Base-by-base conservation (phyloP, 768 basidiomycete genomes). In the Steccherinum ochraceum region DNA sequence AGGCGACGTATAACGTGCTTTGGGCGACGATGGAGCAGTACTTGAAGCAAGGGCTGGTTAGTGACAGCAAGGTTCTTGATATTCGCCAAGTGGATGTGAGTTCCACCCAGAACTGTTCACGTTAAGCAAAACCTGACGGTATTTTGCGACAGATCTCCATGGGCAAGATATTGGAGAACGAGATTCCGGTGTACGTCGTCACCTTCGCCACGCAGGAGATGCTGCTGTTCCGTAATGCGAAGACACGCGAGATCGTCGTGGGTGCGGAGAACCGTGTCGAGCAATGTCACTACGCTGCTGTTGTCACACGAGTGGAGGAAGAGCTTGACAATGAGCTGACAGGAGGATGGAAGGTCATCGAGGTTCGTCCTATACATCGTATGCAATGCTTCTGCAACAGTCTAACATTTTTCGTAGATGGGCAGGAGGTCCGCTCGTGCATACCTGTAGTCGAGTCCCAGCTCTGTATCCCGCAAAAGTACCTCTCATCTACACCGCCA, bases 1-100 rank as follows among this genome's bases (percentile, higher is more conserved):
- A 99, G 69, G 96, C 92, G 48, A 94, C 94, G 4, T 97, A 93
- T 64, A 96, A 95, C 58, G 92, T 98, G n/a, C 76, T 97, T 3
- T 95, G 94, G 89, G 95, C 95, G 5, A 95, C 93, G 5, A 90
- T 99, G 82, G 93, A 94, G 58, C 86, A 89, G 59, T 97, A 93
- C 65, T 78, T 94, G 45, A 78, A 80, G 30, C 93, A 95, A 62
- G 93, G 95, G 1, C 77, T 98, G 21, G 73, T 95, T 56, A 91
- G 89, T 56, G 92, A 94, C 63, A 93, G 89, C 67, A 92, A 91
- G 62, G 88, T 96, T 18, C 81, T 98, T 18, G 95, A 98, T 70
- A 98, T 99, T 63, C 88, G 93, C 51, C 87, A 95, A 72, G 93
- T 99, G 40, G 96, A 99, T 67, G 93, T 97, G 65, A 53, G 86